Evolutionary conservation across 306 rosid species (phyloP), one percentile per base, ranked within the genome.

Genomic region (Urtica urens): DNA sequence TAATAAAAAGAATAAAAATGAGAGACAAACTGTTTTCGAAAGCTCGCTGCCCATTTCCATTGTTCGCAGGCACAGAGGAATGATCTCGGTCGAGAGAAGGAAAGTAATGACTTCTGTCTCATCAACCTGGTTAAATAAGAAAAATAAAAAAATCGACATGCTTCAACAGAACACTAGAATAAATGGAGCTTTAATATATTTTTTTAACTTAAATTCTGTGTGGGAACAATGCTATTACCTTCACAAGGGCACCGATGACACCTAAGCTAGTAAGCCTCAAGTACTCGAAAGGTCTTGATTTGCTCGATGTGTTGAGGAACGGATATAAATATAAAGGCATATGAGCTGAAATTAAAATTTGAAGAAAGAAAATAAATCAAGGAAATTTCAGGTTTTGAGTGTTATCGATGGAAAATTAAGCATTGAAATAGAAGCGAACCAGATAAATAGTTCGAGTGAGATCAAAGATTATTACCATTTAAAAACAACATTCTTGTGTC

Each of bases 211-310:
- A 13, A 35, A 11, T 18, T 15, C 28, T 1, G 27, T 16, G 14
- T 22, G 43, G 58, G 40, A 18, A 51, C 53, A 51, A 28, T 47
- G 14, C 49, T 30, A 53, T 27, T 72, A 87, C 96, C 94, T 87
- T 82, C 76, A 77, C 96, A 57, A 82, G 48, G 27, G 97, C 97
- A 45, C 83, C 92, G 53, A 87, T 79, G 63, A 87, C 92, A 57
- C 96, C 96, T 43, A 87, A 77, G 70, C 87, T 80, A 43, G 93
- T 78, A 26, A 87, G 80, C 64, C 96, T 79, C 76, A 87, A 69
- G 72, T 68, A 71, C 68, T 87, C 96, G 30, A 77, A 87, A 4
- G 84, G 93, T 59, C 78, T 62, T 28, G 83, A 75, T 79, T 71
- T 78, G 75, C 77, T 68, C 30, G 87, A 79, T 27, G 94, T 78